Conservation (phyloP, 1,284 basidiomycete species). For the Ganoderma lingzhi region DNA sequence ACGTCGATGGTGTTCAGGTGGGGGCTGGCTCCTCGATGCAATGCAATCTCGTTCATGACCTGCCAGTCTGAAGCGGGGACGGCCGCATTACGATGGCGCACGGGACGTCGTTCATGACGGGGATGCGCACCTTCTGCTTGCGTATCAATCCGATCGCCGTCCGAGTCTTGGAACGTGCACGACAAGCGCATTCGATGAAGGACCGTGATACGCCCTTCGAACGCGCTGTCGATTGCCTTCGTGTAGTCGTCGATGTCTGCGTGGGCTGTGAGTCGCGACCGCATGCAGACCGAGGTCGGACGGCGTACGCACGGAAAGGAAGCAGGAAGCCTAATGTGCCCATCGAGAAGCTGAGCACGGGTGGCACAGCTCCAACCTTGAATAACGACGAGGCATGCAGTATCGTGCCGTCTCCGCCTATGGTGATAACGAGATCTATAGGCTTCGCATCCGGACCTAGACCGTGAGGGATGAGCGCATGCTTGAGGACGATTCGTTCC, state of each 20-base stretch:
- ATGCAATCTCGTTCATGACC: conserved; percentile 96
- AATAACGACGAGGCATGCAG: conserved; percentile 95
- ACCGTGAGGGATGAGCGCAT: background rate
- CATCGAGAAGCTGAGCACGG: conserved; percentile 96
- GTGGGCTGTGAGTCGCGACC: background rate
- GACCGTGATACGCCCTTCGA: conserved; percentile 79
- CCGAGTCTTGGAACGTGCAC: conserved; percentile 76
- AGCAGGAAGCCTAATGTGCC: conserved; percentile 94
- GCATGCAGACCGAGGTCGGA: background rate
- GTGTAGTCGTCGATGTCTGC: conserved; percentile 85
- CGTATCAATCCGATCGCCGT: conserved; percentile 62
- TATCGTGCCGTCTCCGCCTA: conserved; percentile 97
- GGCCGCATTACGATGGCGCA: no score
- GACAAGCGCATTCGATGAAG: conserved; percentile 88
- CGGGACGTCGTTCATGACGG: background rate
- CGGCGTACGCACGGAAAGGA: conserved; percentile 82
- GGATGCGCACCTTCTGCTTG: conserved; percentile 60
- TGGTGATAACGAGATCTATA: conserved; percentile 89
- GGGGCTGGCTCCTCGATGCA: conserved; percentile 92
- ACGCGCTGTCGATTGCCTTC: conserved; percentile 81
- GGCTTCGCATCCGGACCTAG: conserved; percentile 58
- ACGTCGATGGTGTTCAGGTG: conserved; percentile 96
- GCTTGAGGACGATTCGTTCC: background rate
- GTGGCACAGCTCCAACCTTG: conserved; percentile 88
- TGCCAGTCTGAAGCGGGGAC: conserved; percentile 75